These are phyloP conservation scores for Mrakiaceae sp. DNA, from an alignment of 1,284 basidiomycete genomes.

Conservation along the genomic window DNA sequence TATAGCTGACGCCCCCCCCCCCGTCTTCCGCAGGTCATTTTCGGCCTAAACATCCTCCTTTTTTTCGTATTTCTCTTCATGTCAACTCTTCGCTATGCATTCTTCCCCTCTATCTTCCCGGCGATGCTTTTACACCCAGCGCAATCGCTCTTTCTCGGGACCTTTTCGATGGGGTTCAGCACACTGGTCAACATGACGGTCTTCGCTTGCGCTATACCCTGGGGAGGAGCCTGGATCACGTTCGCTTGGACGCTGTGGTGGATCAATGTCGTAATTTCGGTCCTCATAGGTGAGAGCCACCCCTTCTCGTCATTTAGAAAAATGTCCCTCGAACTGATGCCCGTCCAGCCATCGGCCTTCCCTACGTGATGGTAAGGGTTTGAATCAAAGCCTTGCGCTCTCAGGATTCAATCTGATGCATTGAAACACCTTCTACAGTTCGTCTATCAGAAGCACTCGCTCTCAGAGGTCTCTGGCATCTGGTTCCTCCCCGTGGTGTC, in stretches of 20 bases:
- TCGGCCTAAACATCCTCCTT: conserved; percentile 53
- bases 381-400: not conserved
- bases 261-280: conserved; percentile 49
- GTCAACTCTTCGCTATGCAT: conserved; percentile 44
- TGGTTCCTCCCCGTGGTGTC: conserved; percentile 65
- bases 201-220: conserved; percentile 31
- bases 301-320: not conserved
- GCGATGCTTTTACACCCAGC: conserved; percentile 49
- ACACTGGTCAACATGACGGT: conserved; percentile 52
- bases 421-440: conserved; percentile 39
- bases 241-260: conserved; percentile 63
- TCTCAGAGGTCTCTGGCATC: conserved; percentile 46
- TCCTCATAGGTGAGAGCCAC: conserved; percentile 39
- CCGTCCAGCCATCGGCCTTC: conserved; percentile 40
- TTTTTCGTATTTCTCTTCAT: conserved; percentile 48
- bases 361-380: conserved; percentile 46
- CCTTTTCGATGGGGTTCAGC: conserved; percentile 57
- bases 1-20: too few relatives aligned
- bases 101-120: conserved; percentile 48
- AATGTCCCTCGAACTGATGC: too few relatives aligned
- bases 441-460: conserved; percentile 48
- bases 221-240: conserved; percentile 47
- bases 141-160: conserved; percentile 56
- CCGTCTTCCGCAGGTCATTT: conserved; percentile 36
- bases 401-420: not conserved